phyloP scores from a whole-genome alignment of 805 yeast species.

The Ogataea corticis region DNA sequence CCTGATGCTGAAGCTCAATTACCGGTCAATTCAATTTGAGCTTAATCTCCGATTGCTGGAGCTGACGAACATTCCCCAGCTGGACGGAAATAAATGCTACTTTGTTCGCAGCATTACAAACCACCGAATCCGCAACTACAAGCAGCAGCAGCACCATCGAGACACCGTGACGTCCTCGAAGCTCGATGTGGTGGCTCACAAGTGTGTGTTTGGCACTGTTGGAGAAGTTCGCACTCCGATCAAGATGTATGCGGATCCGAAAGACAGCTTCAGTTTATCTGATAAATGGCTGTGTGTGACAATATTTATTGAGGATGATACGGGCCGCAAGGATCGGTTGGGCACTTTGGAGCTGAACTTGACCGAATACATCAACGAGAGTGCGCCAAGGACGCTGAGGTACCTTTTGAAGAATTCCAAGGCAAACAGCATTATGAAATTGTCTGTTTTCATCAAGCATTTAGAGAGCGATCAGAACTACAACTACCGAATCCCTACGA shows the following conservation, averaged over 20 bases:
- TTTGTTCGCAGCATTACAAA: conserved; percentile 42
- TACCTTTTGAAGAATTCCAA: conserved; percentile 77
- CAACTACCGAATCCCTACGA: conserved; percentile 22
- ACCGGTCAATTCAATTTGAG: conserved; percentile 44
- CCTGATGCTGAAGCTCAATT: conserved; percentile 27
- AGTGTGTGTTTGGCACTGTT: conserved; percentile 44
- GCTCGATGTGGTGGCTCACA: conserved; percentile 50
- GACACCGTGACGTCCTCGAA: conserved; percentile 42
- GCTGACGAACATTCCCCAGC: conserved; percentile 81
- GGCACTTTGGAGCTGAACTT: conserved; percentile 71
- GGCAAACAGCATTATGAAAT: conserved; percentile 73
- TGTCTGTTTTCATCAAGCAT: conserved; percentile 44
- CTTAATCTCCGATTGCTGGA: conserved; percentile 62
- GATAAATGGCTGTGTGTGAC: conserved; percentile 44
- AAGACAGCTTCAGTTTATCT: conserved; percentile 37
- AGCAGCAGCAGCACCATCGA: conserved; percentile 18
- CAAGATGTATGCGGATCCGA: conserved; percentile 41
- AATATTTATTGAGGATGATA: conserved; percentile 35
- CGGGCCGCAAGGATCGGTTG: conserved; percentile 46
- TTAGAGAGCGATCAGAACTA: conserved; percentile 15
- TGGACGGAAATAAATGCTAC: conserved; percentile 59
- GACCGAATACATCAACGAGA: conserved; percentile 65
- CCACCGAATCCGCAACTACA: conserved; percentile 17
- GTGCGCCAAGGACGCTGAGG: conserved; percentile 53
- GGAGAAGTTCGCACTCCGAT: conserved; percentile 32